A percentile compares a stretch with the other conserved stretches of the same genome.
Conservation (phyloP, 495 filamentous ascomycete species). For the Cairneyella variabilis region DNA sequence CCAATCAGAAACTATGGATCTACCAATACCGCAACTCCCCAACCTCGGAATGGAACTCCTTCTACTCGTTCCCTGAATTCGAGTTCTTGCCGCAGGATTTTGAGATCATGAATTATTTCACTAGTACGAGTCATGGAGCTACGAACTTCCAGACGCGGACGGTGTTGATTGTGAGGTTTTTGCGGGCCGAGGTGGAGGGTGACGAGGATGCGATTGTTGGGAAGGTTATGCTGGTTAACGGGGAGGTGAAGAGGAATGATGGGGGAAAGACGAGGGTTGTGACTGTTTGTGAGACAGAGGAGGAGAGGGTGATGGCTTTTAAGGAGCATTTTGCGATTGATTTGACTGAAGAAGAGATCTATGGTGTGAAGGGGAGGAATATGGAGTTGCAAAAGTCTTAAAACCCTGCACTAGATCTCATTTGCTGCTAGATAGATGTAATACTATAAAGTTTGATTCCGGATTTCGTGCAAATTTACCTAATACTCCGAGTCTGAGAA, state of each 20-base stretch:
- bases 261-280: conserved; percentile 52
- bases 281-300: conserved; percentile 43
- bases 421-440: too few species aligned
- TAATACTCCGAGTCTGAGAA: too few species aligned
- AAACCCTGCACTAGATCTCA: too few species aligned
- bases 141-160: conserved; percentile 45
- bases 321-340: conserved; percentile 52
- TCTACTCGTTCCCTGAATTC: conserved; percentile 39
- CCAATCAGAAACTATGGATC: conserved; percentile 33
- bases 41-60: conserved; percentile 30
- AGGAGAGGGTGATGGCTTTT: conserved; percentile 47
- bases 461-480: too few species aligned
- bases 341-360: conserved; percentile 47
- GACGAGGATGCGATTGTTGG: conserved; percentile 43
- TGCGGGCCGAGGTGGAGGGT: conserved; percentile 34
- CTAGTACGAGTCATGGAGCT: conserved; percentile 33
- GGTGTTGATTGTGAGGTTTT: conserved; percentile 53
- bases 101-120: conserved; percentile 58
- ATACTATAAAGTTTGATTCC: too few species aligned
- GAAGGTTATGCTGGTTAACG: conserved; percentile 54
- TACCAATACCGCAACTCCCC: conserved; percentile 30
- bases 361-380: conserved; percentile 44
- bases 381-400: conserved; percentile 43
- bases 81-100: conserved; percentile 44
- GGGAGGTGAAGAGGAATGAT: conserved; percentile 54